Base-by-base conservation (phyloP, 768 basidiomycete species). In the Tylopilus rubrobrunneus region DNA sequence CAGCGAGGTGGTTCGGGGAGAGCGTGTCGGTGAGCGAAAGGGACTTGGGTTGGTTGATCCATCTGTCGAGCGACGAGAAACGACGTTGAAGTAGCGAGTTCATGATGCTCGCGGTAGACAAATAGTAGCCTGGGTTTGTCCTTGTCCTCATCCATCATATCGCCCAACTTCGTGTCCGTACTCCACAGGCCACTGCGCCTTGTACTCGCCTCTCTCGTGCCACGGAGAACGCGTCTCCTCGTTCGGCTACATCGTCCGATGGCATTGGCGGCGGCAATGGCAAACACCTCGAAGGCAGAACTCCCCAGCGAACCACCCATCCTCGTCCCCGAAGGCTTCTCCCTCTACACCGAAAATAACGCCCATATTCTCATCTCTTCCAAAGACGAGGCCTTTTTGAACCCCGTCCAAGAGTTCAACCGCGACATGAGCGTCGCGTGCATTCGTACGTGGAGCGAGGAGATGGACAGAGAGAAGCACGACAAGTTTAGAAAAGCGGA, bases 401-500 rank as follows among this genome's bases (percentile, higher is more conserved):
- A 99, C 67, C 96, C 97, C 7, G 87, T 98, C 12, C 97, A 99
- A 67, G 92, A 99, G 70, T 99, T 97, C 77, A 99, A 99, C 73
- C 80, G 97, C 37, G 97, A 99, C 72, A 70, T 92, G 44, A 93
- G 90, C 58, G 85, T 98, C 41, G 92, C 93, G 21, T 89, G 88
- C 59, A 98, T 99, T 52, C 78, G 85, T 29, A 83, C 85, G 4
- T 99, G 93, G 93, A 87, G 89, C 55, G 88, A 94, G 63, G 75
- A 84, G 51, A 49, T 81, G 39, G 80, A 87, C 65, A 77, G 72
- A 64, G 73, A 74, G 51, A 92, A 87, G 73, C 77, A 83, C 65
- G 74, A 68, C 55, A 80, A 74, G 60, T 91, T 86, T 83, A 74
- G 68, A 59, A 71, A 72, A 61, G 67, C 73, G 27, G 78, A 77